A percentile compares a stretch with the other conserved stretches of the same genome.
These are phyloP conservation scores for Datura wrightii DNA, from an alignment of 257 asterid species.

Conservation along the genomic window DNA sequence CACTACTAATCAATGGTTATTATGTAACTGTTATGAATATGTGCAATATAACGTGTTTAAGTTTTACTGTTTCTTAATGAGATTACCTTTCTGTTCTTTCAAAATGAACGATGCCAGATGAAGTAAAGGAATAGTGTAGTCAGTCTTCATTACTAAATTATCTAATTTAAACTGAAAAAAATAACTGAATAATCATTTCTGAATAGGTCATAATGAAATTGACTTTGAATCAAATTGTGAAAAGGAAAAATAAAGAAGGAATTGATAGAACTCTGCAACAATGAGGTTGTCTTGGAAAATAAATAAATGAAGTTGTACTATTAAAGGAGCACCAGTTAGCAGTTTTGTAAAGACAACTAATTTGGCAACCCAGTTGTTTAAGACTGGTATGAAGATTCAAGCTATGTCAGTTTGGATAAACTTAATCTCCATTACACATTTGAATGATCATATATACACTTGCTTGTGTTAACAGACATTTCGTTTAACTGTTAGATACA, in stretches of 20 bases:
- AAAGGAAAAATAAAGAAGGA: background rate
- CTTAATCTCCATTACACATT: background rate
- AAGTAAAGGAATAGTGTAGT: background rate
- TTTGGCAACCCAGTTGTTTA: background rate
- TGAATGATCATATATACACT: slow-evolving; percentile 22
- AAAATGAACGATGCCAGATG: background rate
- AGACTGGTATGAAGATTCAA: background rate
- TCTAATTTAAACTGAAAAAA: background rate
- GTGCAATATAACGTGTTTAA: background rate
- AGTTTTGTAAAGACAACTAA: background rate
- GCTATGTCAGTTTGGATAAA: background rate
- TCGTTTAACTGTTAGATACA: slow-evolving; percentile 20
- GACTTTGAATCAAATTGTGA: background rate
- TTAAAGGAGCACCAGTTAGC: background rate
- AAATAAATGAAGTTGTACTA: background rate
- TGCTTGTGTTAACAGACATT: background rate
- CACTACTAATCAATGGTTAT: background rate
- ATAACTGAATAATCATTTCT: background rate
- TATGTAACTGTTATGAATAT: background rate
- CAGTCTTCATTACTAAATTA: background rate
- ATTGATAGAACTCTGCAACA: background rate
- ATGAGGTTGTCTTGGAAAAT: background rate
- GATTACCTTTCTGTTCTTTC: background rate
- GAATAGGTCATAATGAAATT: background rate
- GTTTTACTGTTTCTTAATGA: background rate